phyloP scores from a whole-genome alignment of 768 basidiomycete species.

The Amanita pallidorosea region DNA sequence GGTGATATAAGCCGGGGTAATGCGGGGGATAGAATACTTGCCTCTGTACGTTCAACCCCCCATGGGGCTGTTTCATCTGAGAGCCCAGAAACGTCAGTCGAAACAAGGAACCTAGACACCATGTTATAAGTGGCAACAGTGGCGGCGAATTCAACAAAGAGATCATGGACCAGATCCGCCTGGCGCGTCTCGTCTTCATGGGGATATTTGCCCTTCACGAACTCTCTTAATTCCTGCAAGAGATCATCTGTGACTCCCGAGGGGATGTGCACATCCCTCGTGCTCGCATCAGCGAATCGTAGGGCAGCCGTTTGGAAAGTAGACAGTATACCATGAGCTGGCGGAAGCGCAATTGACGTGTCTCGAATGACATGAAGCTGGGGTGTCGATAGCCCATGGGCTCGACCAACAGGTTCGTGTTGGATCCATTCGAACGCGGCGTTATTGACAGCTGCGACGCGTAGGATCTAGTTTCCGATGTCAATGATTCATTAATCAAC shows the following conservation, averaged over 20 bases:
- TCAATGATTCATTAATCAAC: not conserved
- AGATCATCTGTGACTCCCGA: conserved; percentile 28
- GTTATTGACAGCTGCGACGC: conserved; percentile 38
- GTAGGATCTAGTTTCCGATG: conserved; percentile 27
- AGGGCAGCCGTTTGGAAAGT: conserved; percentile 42
- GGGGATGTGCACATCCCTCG: conserved; percentile 33
- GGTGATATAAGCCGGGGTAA: not conserved
- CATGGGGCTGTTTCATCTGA: conserved; percentile 35
- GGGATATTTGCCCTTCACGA: conserved; percentile 3
- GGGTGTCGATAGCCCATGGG: conserved; percentile 36
- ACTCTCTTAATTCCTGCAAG: conserved; percentile 19
- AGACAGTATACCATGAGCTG: conserved; percentile 28
- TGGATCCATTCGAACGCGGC: conserved; percentile 49
- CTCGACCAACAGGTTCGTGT: conserved; percentile 39
- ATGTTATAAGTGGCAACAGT: conserved; percentile 53
- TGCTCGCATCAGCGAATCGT: conserved; percentile 50
- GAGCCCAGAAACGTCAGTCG: conserved; percentile 48
- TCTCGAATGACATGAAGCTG: conserved; percentile 50
- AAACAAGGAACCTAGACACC: conserved; percentile 57
- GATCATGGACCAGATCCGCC: conserved; percentile 23
- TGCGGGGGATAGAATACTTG: conserved; percentile 8
- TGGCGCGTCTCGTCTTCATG: conserved; percentile 4
- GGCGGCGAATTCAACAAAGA: conserved; percentile 45
- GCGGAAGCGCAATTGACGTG: conserved; percentile 27
- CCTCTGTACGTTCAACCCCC: conserved; percentile 37